Evolutionary conservation across 352 stramenopile genomes (phyloP), one percentile per base, ranked within the genome.

Genomic region (Blastocystis sp.): DNA sequence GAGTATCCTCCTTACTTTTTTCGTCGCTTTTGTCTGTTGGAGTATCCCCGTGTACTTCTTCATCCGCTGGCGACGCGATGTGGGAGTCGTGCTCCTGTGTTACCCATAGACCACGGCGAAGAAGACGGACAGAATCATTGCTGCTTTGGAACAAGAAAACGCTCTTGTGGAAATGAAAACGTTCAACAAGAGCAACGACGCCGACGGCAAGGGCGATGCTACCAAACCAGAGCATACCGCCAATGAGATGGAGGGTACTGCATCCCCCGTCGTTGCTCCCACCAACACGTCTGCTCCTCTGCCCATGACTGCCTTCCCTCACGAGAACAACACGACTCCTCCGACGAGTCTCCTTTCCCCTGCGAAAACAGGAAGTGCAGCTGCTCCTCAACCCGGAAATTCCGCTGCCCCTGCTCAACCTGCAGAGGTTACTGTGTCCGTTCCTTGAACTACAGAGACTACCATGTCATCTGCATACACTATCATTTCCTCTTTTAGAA

Each of bases 11-110:
- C 14, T 88, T 28, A 28, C 61, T 14, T 88, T 69, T 28, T 38
- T 88, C 34, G 42, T 77, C 17, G 19, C 78, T 6, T 24, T 78
- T 2, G 0, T 77, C 19, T 68, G 79, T 34, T 88, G 54, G 42
- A 68, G 40, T 9, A 88, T 88, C 60, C 78, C 78, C 45, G 64
- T 88, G 11, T 88, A 88, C 65, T 76, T 61, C 38, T 88, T 77
- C 60, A 38, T 88, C 6, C 62, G 57, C 19, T 88, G 78, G 78
- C 14, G 78, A 60, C 60, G 74, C 11, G 60, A 84, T 48, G 57
- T 69, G 48, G 66, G 66, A n/a, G 48, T 34, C 3, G 38, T 2
- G 24, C 4, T 14, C 2, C 1, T 24, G 7, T 17, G 42, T 76
- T 1, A 76, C 21, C 1, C 3, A 21, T 76, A 76, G 66, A 1